phyloP scores from a whole-genome alignment of 1,284 basidiomycete genomes.

The Pseudozyma thailandica region DNA sequence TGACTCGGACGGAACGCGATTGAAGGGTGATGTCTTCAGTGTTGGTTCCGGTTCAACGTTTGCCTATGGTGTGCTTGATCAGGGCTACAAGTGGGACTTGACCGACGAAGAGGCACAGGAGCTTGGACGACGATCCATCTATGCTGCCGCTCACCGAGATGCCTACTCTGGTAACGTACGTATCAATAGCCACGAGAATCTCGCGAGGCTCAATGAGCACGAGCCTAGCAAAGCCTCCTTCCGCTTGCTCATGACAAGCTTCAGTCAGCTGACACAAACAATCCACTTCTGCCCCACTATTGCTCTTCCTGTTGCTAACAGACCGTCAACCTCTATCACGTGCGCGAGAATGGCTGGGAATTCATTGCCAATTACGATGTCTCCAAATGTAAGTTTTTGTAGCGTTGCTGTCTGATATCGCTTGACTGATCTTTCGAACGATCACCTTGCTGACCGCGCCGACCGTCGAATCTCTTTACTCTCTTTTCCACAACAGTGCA shows the following conservation, averaged over 20 bases:
- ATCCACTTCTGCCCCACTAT: background rate
- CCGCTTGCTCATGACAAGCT: no score
- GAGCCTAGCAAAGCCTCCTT: no score
- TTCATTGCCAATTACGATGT: conserved; percentile 67
- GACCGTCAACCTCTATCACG: conserved; percentile 93
- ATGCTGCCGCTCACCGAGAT: conserved; percentile 92
- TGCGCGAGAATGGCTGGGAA: conserved; percentile 85
- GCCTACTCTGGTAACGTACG: conserved; percentile 84
- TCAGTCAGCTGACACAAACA: background rate
- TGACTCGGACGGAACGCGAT: conserved; percentile 93
- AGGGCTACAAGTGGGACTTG: conserved; percentile 93
- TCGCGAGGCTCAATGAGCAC: no score
- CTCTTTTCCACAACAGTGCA: conserved; percentile 39
- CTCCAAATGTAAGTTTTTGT: conserved; percentile 49
- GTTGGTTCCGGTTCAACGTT: conserved; percentile 98
- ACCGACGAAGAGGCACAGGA: conserved; percentile 94
- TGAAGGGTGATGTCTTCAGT: conserved; percentile 96
- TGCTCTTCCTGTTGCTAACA: background rate
- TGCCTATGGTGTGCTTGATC: conserved; percentile 97
- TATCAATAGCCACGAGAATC: no score
- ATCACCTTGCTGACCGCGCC: background rate
- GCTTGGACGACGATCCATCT: conserved; percentile 91
- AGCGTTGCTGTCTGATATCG: no score
- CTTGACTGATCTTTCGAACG: background rate
- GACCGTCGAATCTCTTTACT: background rate